phyloP scores from a whole-genome alignment of 2,329 filamentous ascomycete genomes.

The Sarocladiaceae sp. region DNA sequence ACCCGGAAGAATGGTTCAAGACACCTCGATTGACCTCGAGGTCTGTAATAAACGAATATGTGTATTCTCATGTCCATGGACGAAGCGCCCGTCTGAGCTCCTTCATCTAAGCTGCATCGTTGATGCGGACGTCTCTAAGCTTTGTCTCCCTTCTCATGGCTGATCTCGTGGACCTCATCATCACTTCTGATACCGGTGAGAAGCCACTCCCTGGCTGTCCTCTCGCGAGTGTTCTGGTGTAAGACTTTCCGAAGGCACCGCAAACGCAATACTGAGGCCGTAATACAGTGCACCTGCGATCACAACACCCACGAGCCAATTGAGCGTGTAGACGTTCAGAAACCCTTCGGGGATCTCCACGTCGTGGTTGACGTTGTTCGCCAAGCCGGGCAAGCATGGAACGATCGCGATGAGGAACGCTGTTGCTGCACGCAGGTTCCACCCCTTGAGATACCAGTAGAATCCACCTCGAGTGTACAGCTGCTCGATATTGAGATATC shows the following conservation, averaged over 20 bases:
- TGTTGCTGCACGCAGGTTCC: conserved; percentile 24
- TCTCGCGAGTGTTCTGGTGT: conserved; percentile 7
- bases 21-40: no score
- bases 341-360: conserved; percentile 12
- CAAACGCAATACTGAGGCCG: conserved; percentile 6
- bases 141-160: no score
- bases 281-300: conserved; percentile 13
- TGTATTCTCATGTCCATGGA: no score
- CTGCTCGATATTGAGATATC: conserved; percentile 28
- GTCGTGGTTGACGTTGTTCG: conserved; percentile 15
- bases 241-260: conserved; percentile 8
- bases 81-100: no score
- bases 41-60: no score
- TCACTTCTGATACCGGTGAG: conserved; percentile 6
- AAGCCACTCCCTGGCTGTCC: conserved; percentile 10
- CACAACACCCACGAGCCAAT: conserved; percentile 17
- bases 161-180: conserved; percentile 8
- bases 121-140: no score
- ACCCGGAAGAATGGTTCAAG: neutral
- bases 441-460: conserved; percentile 25
- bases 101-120: no score
- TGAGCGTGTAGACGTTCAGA: conserved; percentile 18
- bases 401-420: conserved; percentile 24
- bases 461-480: conserved; percentile 26
- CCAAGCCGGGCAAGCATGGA: conserved; percentile 18